A percentile compares a stretch with the other conserved stretches of the same genome.
Evolutionary conservation across 371 early-diverging fungal species (phyloP).

Genomic region (Apophysomyces sp.): DNA sequence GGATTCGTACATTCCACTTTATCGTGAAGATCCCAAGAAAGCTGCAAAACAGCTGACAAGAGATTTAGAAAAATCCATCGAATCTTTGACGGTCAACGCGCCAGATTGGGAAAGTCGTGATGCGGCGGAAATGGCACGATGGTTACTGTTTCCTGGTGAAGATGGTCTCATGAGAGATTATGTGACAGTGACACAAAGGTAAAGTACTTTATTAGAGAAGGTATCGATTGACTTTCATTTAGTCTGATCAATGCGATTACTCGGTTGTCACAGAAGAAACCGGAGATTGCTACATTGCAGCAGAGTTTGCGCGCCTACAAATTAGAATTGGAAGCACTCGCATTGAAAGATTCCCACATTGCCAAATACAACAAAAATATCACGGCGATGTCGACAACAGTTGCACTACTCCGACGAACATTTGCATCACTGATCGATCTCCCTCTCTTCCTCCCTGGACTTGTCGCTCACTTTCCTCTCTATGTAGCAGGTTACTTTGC

Average conservation of each 20-base stretch:
- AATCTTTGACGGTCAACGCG: slow-evolving; percentile 48
- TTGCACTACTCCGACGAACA: slow-evolving; percentile 39
- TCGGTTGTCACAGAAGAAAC: slow-evolving; percentile 21
- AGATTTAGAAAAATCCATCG: slow-evolving; percentile 34
- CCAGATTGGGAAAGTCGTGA: slow-evolving; percentile 52
- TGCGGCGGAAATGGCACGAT: slow-evolving; percentile 51
- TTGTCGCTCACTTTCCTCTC: slow-evolving; percentile 53
- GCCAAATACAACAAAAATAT: slow-evolving; percentile 50
- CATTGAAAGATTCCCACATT: slow-evolving; percentile 43
- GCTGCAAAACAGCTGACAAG: slow-evolving; percentile 53
- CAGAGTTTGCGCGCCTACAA: slow-evolving; percentile 44
- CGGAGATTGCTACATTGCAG: slow-evolving; percentile 36
- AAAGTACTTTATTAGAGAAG: not conserved
- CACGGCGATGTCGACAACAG: slow-evolving; percentile 36
- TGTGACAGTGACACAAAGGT: slow-evolving; percentile 55
- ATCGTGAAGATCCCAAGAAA: slow-evolving; percentile 39
- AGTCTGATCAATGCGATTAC: slow-evolving; percentile 48
- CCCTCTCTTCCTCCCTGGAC: slow-evolving; percentile 53
- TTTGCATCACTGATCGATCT: slow-evolving; percentile 42
- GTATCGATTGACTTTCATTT: not conserved
- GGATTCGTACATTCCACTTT: slow-evolving; percentile 43
- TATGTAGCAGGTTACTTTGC: slow-evolving; percentile 51
- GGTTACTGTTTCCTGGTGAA: slow-evolving; percentile 49
- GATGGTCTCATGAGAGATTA: slow-evolving; percentile 44
- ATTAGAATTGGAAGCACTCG: slow-evolving; percentile 33